Evolutionary conservation across 2,329 filamentous ascomycete species (phyloP), one percentile per base, ranked within the genome.

Genomic region (Orbilia quercus): DNA sequence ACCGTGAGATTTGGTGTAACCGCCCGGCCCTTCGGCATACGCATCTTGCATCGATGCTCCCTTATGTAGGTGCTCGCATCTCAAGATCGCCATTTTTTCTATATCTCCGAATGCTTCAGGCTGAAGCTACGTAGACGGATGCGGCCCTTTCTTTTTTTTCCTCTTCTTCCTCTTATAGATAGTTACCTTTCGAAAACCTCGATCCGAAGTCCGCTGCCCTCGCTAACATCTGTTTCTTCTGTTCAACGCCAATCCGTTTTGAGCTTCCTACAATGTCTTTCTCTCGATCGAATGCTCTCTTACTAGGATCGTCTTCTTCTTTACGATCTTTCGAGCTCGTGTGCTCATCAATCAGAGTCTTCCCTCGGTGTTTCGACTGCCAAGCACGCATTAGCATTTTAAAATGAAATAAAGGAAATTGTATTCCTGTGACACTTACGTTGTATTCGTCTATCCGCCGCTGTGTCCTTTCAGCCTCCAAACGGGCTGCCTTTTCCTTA

Each of bases 221-320:
- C 76, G 87, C 90, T 71, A 97, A 80, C 83, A 98, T 83, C 77
- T 97, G 90, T 77, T 87, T 87, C 76, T 89, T 87, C 82, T 96
- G 89, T 36, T 88, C 85, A 76, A 88, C 83, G 23, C 88, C 90
- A 59, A 97, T 87, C 78, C 87, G 88, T 16, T 87, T 87, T 44
- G 51, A 53, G 7, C 89, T 89, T 1, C 91, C 82, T 40, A 87
- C 90, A 87, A 98, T 96, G 80, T 98, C 95, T 82, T 97, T 98
- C 80, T 97, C 91, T 75, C 88, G 86, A 82, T 97, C 92, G 81
- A 98, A 98, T 0, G 87, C 90, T 73, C 94, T 85, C 81, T 90
- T 90, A 80, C 92, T 96, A 0, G 95, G 94, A 79, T 98, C 93
- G 81, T 97, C 94, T 20, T 95, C 91, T 75, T 91, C 87, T 75